phyloP scores from a whole-genome alignment of 441 rosid genomes.

The Adansonia madagascariensis region DNA sequence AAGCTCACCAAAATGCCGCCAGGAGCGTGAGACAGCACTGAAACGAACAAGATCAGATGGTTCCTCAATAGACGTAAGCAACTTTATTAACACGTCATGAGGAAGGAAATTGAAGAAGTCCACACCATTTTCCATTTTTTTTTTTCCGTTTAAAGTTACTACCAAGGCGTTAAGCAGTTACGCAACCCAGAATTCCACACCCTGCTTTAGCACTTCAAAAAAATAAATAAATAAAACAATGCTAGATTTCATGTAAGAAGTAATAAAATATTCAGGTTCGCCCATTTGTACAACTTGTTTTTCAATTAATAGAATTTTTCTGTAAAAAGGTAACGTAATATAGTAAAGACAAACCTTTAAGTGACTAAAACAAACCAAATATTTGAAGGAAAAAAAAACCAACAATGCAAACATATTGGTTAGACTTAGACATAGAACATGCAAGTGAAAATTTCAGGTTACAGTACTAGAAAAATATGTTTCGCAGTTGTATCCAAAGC shows the following conservation, averaged over 20 bases:
- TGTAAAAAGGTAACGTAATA: not conserved
- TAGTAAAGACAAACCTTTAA: not conserved
- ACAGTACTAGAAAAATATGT: not conserved
- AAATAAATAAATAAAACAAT: not conserved
- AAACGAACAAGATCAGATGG: constrained; percentile 70
- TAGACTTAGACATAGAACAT: not conserved
- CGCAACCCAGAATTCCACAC: constrained; percentile 16
- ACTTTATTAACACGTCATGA: constrained; percentile 46
- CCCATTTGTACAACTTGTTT: not conserved
- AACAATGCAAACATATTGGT: not conserved
- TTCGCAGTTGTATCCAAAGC: not conserved
- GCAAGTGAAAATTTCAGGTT: not conserved
- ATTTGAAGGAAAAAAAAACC: not conserved
- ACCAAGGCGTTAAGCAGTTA: constrained; percentile 7
- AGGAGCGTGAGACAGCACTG: constrained; percentile 64
- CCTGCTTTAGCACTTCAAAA: constrained; percentile 20
- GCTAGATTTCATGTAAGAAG: not conserved
- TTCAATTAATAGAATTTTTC: not conserved
- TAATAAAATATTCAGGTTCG: not conserved
- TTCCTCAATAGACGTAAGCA: constrained; percentile 58
- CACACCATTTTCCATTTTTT: constrained; percentile 39
- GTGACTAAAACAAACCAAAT: not conserved
- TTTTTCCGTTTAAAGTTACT: not conserved
- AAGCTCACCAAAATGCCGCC: constrained; percentile 71
- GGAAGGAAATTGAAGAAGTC: constrained; percentile 60